A percentile compares a stretch with the other conserved stretches of the same genome.
Conservation (phyloP, 2,329 filamentous ascomycete genomes). For the Chrysosporium queenslandicum region DNA sequence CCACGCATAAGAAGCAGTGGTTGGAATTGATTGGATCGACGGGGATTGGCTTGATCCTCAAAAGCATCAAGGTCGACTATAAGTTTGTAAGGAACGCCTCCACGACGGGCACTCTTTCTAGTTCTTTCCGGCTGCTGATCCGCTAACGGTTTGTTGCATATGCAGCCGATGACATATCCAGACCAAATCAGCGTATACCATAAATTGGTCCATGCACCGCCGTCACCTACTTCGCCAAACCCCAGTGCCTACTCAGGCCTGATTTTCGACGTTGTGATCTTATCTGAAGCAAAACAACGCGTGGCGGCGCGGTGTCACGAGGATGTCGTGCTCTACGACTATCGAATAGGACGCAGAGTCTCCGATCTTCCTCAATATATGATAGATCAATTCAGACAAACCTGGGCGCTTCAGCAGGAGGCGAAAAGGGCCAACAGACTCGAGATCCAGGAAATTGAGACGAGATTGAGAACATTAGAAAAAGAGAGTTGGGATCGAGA, state of each 20-base stretch:
- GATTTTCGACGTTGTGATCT: constrained; percentile 50
- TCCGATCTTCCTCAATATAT: constrained; percentile 49
- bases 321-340: constrained; percentile 72
- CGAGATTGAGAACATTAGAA: constrained; percentile 55
- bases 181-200: constrained; percentile 77
- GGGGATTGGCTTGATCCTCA: constrained; percentile 63
- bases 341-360: constrained; percentile 48
- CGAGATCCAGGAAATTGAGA: constrained; percentile 48
- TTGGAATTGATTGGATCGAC: constrained; percentile 55
- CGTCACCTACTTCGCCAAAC: constrained; percentile 26
- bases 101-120: neutral
- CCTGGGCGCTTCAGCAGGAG: constrained; percentile 53
- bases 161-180: constrained; percentile 69
- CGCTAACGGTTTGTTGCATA: neutral
- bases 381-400: constrained; percentile 49
- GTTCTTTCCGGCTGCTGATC: neutral
- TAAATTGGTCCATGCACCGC: constrained; percentile 44
- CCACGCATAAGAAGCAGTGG: constrained; percentile 55
- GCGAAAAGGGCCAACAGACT: constrained; percentile 45
- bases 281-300: constrained; percentile 66
- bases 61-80: constrained; percentile 70
- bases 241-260: constrained; percentile 26
- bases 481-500: constrained; percentile 60
- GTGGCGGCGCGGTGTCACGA: constrained; percentile 65
- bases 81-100: constrained; percentile 56